Base-by-base conservation (phyloP, 495 filamentous ascomycete species). In the Penicillium fimorum region DNA sequence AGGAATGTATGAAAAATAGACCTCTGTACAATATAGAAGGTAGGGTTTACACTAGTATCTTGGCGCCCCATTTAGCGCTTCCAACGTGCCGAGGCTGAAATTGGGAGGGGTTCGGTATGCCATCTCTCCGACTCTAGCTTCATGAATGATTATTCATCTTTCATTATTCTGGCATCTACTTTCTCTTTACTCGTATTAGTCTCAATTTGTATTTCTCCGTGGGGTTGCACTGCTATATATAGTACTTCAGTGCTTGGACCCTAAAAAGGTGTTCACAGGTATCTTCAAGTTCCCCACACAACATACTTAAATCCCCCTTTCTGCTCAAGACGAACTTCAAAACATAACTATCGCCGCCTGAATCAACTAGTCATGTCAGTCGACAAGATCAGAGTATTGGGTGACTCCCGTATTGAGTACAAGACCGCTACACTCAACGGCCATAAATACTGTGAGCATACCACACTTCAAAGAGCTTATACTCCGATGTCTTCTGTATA, bases 331-430 rank as follows among this genome's bases (percentile, higher is more conserved):
- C 15, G 6, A 17, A 17, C 45, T 47, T 18, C 3, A 17, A 30
- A 18, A 25, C 8, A 37, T 24, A 17, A 2, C 15, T 12, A n/a
- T 30, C 17, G 2, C 27, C 20, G 4, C 44, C 13, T 18, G 17
- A 8, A 30, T 9, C 27, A 47, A 13, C 29, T 20, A 24, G 5
- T 12, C 15, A 84, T 83, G 79, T 53, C 74, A 17, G 66, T 81
- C 35, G 81, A 88, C 67, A 84, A 83, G 61, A 82, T 91, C 59
- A 68, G 74, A 29, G 82, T 83, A n/a, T 72, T 60, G 12, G 65
- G 76, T 51, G 89, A 93, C 70, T 52, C 80, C 32, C 79, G 88
- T 50, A 77, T 91, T 53, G 65, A 82, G 64, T 79, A 85, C 66
- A 81, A 84, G 58, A 82, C 79, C 38, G 74, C 80, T 41, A 75